Evolutionary conservation across 768 basidiomycete species (phyloP).

Genomic region (Trametes elegans): DNA sequence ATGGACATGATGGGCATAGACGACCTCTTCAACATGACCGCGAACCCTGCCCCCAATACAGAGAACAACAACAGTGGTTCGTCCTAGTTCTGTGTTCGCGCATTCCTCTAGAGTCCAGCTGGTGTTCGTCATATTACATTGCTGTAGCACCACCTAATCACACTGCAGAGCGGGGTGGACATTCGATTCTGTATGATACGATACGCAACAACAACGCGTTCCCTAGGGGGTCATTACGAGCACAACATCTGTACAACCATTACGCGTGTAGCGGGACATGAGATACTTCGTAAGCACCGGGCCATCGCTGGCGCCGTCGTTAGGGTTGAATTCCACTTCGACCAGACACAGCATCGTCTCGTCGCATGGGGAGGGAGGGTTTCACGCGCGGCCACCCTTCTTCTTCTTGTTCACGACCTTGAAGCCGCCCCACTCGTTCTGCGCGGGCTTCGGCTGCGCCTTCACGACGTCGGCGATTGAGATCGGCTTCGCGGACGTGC

Average conservation of each 20-base stretch:
- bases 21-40: slow-evolving; percentile 45
- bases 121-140: not conserved
- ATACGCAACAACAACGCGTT: slow-evolving; percentile 11
- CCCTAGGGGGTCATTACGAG: slow-evolving; percentile 10
- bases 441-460: slow-evolving; percentile 70
- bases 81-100: too few species aligned
- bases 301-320: too few species aligned
- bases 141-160: not conserved
- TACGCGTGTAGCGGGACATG: not conserved
- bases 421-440: slow-evolving; percentile 79
- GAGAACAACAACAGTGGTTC: not conserved
- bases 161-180: slow-evolving; percentile 10
- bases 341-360: not conserved
- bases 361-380: not conserved
- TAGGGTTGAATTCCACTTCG: not conserved
- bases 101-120: not conserved
- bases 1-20: slow-evolving; percentile 56
- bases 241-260: slow-evolving; percentile 19
- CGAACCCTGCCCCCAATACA: not conserved
- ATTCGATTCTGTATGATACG: slow-evolving; percentile 8
- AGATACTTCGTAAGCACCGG: not conserved
- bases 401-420: slow-evolving; percentile 97
- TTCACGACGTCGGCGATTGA: slow-evolving; percentile 92
- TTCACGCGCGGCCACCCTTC: slow-evolving; percentile 64
- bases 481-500: slow-evolving; percentile 47